Base-by-base conservation (phyloP, 495 filamentous ascomycete genomes). In the Penicillium verhagenii region DNA sequence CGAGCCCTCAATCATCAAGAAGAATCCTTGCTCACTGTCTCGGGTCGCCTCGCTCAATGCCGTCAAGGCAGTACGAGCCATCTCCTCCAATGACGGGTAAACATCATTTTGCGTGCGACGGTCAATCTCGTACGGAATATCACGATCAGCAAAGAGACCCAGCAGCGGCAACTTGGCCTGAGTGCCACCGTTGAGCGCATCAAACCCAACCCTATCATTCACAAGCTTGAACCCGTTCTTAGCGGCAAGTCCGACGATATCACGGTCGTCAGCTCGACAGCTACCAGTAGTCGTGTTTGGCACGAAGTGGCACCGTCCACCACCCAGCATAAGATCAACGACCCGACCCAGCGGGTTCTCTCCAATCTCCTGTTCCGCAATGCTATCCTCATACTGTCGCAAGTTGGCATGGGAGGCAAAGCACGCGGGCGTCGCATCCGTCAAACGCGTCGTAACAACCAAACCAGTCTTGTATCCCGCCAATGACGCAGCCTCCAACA, bases 1-100 rank as follows among this genome's bases (percentile, higher is more conserved):
- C 59, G 88, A 92, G 5, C 94, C 94, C 69, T 98, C 94, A 54
- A 98, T 93, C 93, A 98, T 95, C 53, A 98, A 69, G 75, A 98
- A 97, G 79, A 98, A 98, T 1, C 94, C 94, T 69, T 96, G 82
- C 21, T 97, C 90, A 50, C 82, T 90, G 63, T 91, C 81, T 64
- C 82, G 77, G 0, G 95, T 97, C 0, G 93, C 95, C n/a, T 84
- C 82, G 54, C 85, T 85, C 14, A 98, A 79, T 2, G 87, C 86
- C 25, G 73, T 83, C 54, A 97, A 64, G 3, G 95, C 95, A 20
- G 89, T 89, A 52, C 79, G 77, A 2, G 95, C 81, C 94, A 97
- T 97, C 69, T 96, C 93, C 60, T 90, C 89, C 29, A 97, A 75
- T 24, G 90, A 91, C 6, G 94, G 95, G 60, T 96, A 97, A 3